A percentile compares a stretch with the other conserved stretches of the same genome.
Evolutionary conservation across 2,329 filamentous ascomycete genomes (phyloP).

Genomic region (Plectosphaerella sp.): DNA sequence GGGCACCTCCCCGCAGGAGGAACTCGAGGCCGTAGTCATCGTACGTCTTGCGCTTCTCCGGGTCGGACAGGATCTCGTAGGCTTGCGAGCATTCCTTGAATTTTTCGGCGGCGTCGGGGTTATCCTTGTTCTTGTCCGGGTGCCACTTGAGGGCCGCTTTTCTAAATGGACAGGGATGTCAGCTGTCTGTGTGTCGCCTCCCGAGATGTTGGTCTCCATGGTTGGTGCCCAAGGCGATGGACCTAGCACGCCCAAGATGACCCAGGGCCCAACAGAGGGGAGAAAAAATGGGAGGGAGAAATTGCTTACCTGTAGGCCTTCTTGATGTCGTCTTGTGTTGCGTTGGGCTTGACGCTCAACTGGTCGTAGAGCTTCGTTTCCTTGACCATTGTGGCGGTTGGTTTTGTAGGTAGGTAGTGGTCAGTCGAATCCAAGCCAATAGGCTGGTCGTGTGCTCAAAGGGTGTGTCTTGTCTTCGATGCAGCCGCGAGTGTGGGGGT

Average conservation of each 20-base stretch:
- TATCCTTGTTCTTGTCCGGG: constrained; percentile 97
- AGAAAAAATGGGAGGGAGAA: background rate
- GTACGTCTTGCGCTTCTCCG: constrained; percentile 93
- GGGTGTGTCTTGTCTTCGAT: background rate
- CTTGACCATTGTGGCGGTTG: constrained; percentile 67
- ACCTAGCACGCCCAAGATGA: background rate
- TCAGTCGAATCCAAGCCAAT: background rate
- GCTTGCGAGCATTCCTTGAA: constrained; percentile 98
- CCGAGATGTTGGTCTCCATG: background rate
- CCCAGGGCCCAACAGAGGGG: background rate
- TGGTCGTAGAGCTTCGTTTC: constrained; percentile 95
- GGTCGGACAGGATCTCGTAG: constrained; percentile 96
- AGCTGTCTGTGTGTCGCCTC: background rate
- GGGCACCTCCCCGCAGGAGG: constrained; percentile 72
- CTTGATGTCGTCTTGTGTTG: constrained; percentile 91
- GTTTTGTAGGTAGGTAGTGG: constrained; percentile 37
- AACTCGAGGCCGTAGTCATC: constrained; percentile 94
- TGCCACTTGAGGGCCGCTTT: constrained; percentile 90
- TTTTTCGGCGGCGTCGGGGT: constrained; percentile 78
- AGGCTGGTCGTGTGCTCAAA: background rate
- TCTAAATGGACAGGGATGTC: constrained; percentile 33
- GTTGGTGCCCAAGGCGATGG: background rate
- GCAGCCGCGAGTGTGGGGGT: background rate
- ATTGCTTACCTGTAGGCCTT: constrained; percentile 78
- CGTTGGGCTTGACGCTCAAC: constrained; percentile 72